Conservation (phyloP, 2,329 filamentous ascomycete genomes). For the Dothiorella sarmentorum region DNA sequence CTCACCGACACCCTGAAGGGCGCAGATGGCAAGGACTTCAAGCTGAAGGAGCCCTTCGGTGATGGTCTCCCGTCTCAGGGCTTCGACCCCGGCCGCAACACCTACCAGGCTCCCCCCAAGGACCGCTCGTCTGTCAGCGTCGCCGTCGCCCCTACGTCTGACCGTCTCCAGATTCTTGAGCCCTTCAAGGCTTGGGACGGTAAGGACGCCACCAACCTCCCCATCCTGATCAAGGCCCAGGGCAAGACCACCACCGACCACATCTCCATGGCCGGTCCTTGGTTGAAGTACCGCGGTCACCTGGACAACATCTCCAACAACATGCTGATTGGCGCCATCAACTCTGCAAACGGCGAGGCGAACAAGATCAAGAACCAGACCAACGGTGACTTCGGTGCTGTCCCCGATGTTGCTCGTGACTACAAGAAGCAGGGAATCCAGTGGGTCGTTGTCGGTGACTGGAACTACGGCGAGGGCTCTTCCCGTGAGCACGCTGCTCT, state of each 20-base stretch:
- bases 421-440: constrained; percentile 96
- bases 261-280: constrained; percentile 95
- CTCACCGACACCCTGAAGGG: constrained; percentile 88
- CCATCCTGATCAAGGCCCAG: constrained; percentile 92
- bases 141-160: constrained; percentile 80
- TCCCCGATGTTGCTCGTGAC: constrained; percentile 91
- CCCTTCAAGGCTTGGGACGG: constrained; percentile 89
- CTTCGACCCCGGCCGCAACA: constrained; percentile 88
- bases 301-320: constrained; percentile 99
- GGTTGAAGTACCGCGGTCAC: constrained; percentile 98
- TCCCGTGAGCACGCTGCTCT: constrained; percentile 98
- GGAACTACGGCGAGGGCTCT: constrained; percentile 98
- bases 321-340: constrained; percentile 97
- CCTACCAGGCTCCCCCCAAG: constrained; percentile 89
- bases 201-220: constrained; percentile 79
- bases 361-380: constrained; percentile 96
- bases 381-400: constrained; percentile 78
- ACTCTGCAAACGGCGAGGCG: constrained; percentile 90
- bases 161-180: constrained; percentile 87
- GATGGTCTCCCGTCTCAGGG: constrained; percentile 74
- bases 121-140: constrained; percentile 73
- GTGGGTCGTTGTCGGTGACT: constrained; percentile 98
- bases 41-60: constrained; percentile 74
- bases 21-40: constrained; percentile 95
- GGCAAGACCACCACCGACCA: constrained; percentile 98